A percentile compares a stretch with the other conserved stretches of the same genome.
Evolutionary conservation across 2,329 filamentous ascomycete species (phyloP).

Genomic region (Pseudomassariella vexata): DNA sequence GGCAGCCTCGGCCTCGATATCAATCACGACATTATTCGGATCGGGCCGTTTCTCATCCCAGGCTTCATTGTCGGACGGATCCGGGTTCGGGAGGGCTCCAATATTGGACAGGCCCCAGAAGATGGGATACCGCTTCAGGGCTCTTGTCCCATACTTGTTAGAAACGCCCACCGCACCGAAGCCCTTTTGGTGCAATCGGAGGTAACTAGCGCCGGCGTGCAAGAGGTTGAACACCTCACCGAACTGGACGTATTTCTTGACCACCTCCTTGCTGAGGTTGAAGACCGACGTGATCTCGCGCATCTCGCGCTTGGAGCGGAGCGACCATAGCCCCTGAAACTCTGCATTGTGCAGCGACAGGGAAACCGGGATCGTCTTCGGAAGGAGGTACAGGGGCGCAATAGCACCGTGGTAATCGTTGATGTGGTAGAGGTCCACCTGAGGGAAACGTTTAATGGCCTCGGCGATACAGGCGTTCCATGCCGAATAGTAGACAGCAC

Average conservation of each 20-base stretch:
- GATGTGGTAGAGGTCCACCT: constrained; percentile 61
- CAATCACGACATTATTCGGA: constrained; percentile 42
- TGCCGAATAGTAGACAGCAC: constrained; percentile 62
- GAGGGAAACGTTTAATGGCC: constrained; percentile 54
- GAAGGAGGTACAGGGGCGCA: constrained; percentile 60
- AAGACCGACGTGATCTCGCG: constrained; percentile 61
- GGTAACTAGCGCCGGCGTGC: constrained; percentile 60
- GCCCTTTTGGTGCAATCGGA: constrained; percentile 61
- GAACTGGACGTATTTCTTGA: constrained; percentile 58
- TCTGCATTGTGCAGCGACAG: constrained; percentile 65
- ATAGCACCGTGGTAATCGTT: constrained; percentile 61
- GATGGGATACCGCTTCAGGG: constrained; percentile 61
- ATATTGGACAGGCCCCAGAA: constrained; percentile 63
- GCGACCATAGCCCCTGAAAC: constrained; percentile 64
- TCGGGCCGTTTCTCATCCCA: constrained; percentile 50
- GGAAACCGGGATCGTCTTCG: constrained; percentile 54
- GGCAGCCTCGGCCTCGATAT: constrained; percentile 47
- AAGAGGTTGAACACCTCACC: constrained; percentile 65
- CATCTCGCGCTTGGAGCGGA: constrained; percentile 55
- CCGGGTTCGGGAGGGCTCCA: constrained; percentile 59
- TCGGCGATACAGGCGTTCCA: constrained; percentile 68
- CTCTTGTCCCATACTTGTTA: constrained; percentile 62
- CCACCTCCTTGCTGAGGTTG: constrained; percentile 52
- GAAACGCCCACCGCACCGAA: constrained; percentile 64
- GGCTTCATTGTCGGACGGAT: constrained; percentile 57